Conservation (phyloP, 768 basidiomycete genomes). For the Russula ochroleuca region DNA sequence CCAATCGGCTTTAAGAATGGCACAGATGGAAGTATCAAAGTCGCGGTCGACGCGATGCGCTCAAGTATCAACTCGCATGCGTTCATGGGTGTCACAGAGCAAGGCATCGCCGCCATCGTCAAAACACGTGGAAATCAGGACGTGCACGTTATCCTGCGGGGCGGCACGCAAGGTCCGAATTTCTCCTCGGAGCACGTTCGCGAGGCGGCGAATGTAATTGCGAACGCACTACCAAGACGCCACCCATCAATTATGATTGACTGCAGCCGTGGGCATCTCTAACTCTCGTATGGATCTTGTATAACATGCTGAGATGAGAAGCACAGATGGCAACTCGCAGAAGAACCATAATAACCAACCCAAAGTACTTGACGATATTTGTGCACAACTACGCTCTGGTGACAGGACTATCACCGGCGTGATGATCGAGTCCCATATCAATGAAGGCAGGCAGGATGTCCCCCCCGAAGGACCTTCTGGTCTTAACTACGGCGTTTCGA, state of each 20-base stretch:
- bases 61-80: conserved; percentile 88
- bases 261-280: conserved; percentile 43
- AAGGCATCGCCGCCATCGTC: conserved; percentile 91
- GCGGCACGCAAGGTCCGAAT: conserved; percentile 89
- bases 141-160: conserved; percentile 94
- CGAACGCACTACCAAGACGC: conserved; percentile 52
- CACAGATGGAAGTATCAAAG: conserved; percentile 84
- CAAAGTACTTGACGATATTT: conserved; percentile 66
- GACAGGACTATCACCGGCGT: conserved; percentile 79
- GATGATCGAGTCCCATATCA: conserved; percentile 96
- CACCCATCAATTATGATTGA: conserved; percentile 83
- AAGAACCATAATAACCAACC: conserved; percentile 95
- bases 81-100: conserved; percentile 90
- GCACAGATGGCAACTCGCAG: conserved; percentile 85
- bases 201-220: conserved; percentile 56
- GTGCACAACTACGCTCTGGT: conserved; percentile 68
- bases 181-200: conserved; percentile 69
- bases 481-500: conserved; percentile 78
- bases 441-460: conserved; percentile 86
- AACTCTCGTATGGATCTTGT: neutral
- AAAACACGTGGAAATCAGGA: conserved; percentile 63
- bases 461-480: conserved; percentile 59
- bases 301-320: neutral
- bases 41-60: conserved; percentile 96
- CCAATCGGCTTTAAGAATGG: conserved; percentile 99